Conservation (phyloP, 1,284 basidiomycete species). For the Amylostereum areolatum region DNA sequence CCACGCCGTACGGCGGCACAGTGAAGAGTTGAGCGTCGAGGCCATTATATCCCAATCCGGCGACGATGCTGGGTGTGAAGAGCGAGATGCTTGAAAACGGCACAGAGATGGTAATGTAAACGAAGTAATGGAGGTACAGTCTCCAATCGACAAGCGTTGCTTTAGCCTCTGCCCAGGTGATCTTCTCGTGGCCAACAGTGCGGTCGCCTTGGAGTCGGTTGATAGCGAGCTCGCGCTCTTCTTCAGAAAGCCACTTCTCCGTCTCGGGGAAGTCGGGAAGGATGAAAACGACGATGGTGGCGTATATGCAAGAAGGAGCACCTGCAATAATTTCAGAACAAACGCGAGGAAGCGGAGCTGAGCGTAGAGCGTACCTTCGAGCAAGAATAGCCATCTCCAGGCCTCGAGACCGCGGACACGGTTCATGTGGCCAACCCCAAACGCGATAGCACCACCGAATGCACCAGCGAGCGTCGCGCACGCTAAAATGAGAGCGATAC, state of each 20-base stretch:
- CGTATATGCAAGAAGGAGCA: conserved; percentile 30
- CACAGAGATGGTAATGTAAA: conserved; percentile 21
- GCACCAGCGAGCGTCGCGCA: conserved; percentile 36
- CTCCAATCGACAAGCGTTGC: conserved; percentile 24
- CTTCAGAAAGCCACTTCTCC: conserved; percentile 28
- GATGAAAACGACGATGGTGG: conserved; percentile 30
- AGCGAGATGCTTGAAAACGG: conserved; percentile 26
- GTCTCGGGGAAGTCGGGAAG: conserved; percentile 43
- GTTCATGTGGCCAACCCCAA: conserved; percentile 29
- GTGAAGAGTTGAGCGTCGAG: conserved; percentile 44
- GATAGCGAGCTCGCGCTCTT: conserved; percentile 24
- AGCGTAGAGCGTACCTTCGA: conserved; percentile 31
- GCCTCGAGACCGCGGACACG: conserved; percentile 23
- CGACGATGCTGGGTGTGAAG: conserved; percentile 29
- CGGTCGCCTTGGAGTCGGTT: conserved; percentile 21
- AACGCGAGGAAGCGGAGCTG: not conserved
- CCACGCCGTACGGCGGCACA: conserved; percentile 39
- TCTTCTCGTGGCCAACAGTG: conserved; percentile 20
- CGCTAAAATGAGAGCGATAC: conserved; percentile 31
- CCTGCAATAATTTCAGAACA: not conserved
- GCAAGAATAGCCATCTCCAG: conserved; percentile 38
- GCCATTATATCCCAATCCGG: conserved; percentile 36
- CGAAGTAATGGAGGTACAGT: conserved; percentile 24
- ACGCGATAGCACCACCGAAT: conserved; percentile 37
- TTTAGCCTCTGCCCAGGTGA: conserved; percentile 21